These are phyloP conservation scores for Pseudonitzschia delicatissima DNA, from an alignment of 108 stramenopile genomes.

Conservation along the genomic window DNA sequence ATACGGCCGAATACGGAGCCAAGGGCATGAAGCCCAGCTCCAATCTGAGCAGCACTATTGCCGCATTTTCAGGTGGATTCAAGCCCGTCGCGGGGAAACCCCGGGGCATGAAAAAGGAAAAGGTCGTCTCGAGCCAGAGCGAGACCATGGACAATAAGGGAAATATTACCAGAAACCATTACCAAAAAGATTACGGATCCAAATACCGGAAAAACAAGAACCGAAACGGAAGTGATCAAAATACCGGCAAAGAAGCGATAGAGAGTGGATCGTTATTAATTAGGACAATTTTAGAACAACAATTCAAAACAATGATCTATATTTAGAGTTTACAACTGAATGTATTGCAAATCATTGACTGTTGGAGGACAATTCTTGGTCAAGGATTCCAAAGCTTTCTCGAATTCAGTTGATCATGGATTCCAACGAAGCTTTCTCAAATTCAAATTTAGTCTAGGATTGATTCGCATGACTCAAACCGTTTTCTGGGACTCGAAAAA, in stretches of 20 bases:
- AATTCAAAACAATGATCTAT: too few relatives aligned
- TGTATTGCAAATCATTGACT: too few relatives aligned
- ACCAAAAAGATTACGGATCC: conserved; percentile 30
- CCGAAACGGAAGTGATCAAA: conserved; percentile 27
- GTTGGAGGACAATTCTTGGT: too few relatives aligned
- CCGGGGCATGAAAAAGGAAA: conserved; percentile 25
- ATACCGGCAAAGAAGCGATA: conserved; percentile 20
- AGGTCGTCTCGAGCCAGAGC: conserved; percentile 24
- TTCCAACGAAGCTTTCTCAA: too few relatives aligned
- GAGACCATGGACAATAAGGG: conserved; percentile 30
- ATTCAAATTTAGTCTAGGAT: too few relatives aligned
- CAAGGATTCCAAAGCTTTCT: too few relatives aligned
- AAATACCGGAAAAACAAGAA: conserved; percentile 28
- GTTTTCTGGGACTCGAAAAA: too few relatives aligned
- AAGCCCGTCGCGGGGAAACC: background rate
- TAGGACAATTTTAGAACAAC: too few relatives aligned
- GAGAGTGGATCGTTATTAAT: too few relatives aligned
- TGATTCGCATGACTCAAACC: too few relatives aligned
- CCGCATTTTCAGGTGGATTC: conserved; percentile 12
- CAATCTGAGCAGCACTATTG: conserved; percentile 8
- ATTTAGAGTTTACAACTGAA: too few relatives aligned
- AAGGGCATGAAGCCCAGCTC: background rate
- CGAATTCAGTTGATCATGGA: too few relatives aligned
- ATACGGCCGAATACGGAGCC: conserved; percentile 5
- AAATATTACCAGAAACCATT: conserved; percentile 35